Base-by-base conservation (phyloP, 495 filamentous ascomycete genomes). In the Apodospora peruviana region DNA sequence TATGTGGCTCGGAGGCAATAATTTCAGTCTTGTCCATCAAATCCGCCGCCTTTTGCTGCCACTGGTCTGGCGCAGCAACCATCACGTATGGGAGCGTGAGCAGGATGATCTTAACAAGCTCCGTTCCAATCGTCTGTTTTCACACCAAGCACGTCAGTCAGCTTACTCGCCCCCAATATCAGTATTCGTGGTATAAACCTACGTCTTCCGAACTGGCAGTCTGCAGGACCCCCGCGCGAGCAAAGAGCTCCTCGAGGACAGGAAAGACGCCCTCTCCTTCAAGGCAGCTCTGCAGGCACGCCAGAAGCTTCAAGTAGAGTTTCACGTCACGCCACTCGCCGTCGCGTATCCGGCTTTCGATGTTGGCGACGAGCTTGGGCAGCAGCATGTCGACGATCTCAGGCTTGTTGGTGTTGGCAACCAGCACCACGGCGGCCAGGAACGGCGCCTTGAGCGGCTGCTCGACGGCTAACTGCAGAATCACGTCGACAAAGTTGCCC, bases 371-470 rank as follows among this genome's bases (percentile, higher is more conserved):
- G 37, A 83, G 74, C 57, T 79, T 81, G 29, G 64, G 71, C 25
- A 96, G 66, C 12, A 91, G 61, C 40, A 91, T 80, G 35, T 76
- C 70, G 22, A 82, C 76, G 29, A 93, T 70, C 51, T 91, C 86
- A 18, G 82, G 76, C 39, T 87, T 88, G 50, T 84, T 67, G 27
- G 76, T 74, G 68, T 96, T 93, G 48, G 81, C 73, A 38, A 87
- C 78, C 41, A 96, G 73, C 22, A 90, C 75, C 3, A 90, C 81
- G 20, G 85, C 86, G 22, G 90, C 90, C 44, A 93, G 75, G 63
- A 96, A 96, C 2, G 93, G 94, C 44, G 90, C 91, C 71, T 96
- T 96, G 67, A 99, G 84, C 0, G 94, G 91, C 67, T 99, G 93
- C 68, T 99, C 93, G 18, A 90, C 58, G 36, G 84, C 73, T 48